phyloP scores from a whole-genome alignment of 106 monocot species.

The Phalaenopsis equestris region DNA sequence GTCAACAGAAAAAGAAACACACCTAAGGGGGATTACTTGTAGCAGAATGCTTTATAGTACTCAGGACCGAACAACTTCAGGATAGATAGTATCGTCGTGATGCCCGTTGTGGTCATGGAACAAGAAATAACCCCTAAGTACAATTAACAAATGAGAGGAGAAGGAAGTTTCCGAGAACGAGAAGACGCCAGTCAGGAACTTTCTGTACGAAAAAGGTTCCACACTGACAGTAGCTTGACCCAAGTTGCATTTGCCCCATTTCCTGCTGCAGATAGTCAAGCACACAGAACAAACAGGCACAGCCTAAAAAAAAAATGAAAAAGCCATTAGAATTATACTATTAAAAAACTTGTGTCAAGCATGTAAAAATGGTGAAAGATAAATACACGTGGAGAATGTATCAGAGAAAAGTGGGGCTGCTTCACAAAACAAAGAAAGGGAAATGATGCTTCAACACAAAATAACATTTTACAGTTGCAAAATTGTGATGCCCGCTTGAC shows the following conservation, averaged over 20 bases:
- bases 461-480: neutral
- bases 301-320: constrained; percentile 19
- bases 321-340: neutral
- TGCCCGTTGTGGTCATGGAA: constrained; percentile 32
- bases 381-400: neutral
- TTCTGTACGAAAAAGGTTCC: constrained; percentile 28
- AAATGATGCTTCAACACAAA: neutral
- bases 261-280: constrained; percentile 23
- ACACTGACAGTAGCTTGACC: constrained; percentile 34
- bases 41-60: neutral
- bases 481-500: neutral
- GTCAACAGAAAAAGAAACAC: neutral
- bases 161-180: constrained; percentile 38
- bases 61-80: constrained; percentile 15
- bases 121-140: constrained; percentile 36
- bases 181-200: constrained; percentile 43
- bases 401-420: neutral
- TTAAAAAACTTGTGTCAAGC: neutral
- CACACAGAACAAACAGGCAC: constrained; percentile 6
- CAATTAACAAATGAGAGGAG: constrained; percentile 49
- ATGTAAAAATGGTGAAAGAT: neutral
- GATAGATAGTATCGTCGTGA: constrained; percentile 38
- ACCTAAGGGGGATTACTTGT: constrained; percentile 1
- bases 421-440: neutral
- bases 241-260: constrained; percentile 40